phyloP scores from a whole-genome alignment of 83 land plant species.

The Diphasiastrum complanatum region DNA sequence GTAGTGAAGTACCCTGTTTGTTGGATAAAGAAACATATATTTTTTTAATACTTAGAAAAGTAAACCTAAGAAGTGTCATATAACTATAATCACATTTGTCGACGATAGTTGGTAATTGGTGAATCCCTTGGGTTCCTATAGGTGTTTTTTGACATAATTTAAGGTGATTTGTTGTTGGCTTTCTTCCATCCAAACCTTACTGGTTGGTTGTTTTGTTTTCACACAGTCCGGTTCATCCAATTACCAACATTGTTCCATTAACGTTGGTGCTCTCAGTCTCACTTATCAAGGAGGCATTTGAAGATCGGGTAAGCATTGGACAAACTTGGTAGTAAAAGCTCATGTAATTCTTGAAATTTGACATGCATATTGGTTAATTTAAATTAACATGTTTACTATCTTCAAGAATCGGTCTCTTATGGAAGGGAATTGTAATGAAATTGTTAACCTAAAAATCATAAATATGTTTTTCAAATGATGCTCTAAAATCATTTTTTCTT shows the following conservation, averaged over 20 bases:
- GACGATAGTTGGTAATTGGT: too few species aligned
- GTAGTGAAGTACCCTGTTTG: too few species aligned
- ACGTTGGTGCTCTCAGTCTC: conserved; percentile 81
- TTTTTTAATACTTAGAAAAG: too few species aligned
- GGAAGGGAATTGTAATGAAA: too few species aligned
- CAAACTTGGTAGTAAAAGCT: conserved; percentile 68
- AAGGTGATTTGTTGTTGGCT: too few species aligned
- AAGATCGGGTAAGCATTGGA: conserved; percentile 99
- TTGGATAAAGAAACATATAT: too few species aligned
- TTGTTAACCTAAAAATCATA: too few species aligned
- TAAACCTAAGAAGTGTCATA: too few species aligned
- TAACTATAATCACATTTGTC: too few species aligned
- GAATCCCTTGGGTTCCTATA: too few species aligned
- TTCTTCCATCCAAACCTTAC: neutral
- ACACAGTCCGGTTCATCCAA: conserved; percentile 86
- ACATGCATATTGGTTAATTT: neutral
- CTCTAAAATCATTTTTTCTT: neutral
- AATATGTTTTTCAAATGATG: too few species aligned
- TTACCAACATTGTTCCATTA: conserved; percentile 87
- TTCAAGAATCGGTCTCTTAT: neutral
- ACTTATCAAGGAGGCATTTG: conserved; percentile 94
- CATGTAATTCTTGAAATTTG: neutral
- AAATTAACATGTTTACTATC: neutral
- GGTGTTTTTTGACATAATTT: too few species aligned
- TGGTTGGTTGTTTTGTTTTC: neutral